Conservation (phyloP, 2,329 filamentous ascomycete genomes). For the Neocatenulostroma microsporum region DNA sequence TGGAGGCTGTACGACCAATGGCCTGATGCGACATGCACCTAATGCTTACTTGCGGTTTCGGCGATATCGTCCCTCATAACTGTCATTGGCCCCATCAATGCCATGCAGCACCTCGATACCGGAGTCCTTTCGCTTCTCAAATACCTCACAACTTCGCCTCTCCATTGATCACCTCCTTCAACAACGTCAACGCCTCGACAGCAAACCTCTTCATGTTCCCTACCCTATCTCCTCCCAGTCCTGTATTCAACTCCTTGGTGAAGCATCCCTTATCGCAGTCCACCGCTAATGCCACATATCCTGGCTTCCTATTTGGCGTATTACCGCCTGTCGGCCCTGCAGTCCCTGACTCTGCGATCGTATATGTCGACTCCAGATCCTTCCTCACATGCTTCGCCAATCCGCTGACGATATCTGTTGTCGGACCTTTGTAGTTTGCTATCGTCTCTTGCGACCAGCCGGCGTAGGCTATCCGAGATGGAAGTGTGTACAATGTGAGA, state of each 20-base stretch:
- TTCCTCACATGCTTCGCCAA: conserved; percentile 50
- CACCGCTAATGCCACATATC: conserved; percentile 58
- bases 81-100: too few species aligned
- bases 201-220: conserved; percentile 59
- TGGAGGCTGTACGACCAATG: too few species aligned
- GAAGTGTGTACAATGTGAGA: conserved; percentile 55
- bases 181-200: conserved; percentile 47
- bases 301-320: conserved; percentile 51
- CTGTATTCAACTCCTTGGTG: conserved; percentile 51
- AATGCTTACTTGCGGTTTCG: too few species aligned
- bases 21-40: too few species aligned
- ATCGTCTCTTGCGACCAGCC: conserved; percentile 52
- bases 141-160: conserved; percentile 34
- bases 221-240: conserved; percentile 46
- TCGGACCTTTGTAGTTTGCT: conserved; percentile 52
- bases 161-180: conserved; percentile 49
- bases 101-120: too few species aligned
- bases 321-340: conserved; percentile 55
- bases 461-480: conserved; percentile 50
- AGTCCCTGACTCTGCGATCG: conserved; percentile 53
- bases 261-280: conserved; percentile 45
- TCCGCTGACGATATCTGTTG: conserved; percentile 48
- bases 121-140: too few species aligned
- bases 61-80: too few species aligned
- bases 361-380: conserved; percentile 51